phyloP scores from a whole-genome alignment of 371 early-diverging fungal genomes.

The Mucor irregularis region DNA sequence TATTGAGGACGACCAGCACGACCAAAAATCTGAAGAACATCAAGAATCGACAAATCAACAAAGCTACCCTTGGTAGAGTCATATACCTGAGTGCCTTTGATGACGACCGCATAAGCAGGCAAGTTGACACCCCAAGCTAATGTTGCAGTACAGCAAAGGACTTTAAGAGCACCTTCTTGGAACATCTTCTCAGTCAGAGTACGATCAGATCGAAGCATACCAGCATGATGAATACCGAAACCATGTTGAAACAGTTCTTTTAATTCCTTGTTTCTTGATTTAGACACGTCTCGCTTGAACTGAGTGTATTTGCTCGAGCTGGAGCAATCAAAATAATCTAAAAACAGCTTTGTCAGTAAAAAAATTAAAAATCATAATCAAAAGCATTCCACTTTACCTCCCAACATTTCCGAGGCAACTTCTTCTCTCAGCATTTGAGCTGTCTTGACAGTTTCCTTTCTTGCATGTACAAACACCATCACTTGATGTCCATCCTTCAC shows the following conservation, averaged over 20 bases:
- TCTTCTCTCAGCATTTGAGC: conserved; percentile 82
- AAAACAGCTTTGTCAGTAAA: too few relatives aligned
- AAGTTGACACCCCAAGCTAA: conserved; percentile 99
- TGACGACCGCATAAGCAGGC: conserved; percentile 98
- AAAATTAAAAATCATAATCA: background rate
- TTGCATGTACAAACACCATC: conserved; percentile 98
- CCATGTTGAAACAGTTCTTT: conserved; percentile 82
- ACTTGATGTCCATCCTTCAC: conserved; percentile 92
- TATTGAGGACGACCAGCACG: conserved; percentile 99
- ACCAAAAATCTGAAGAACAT: conserved; percentile 99
- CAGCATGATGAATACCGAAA: conserved; percentile 98
- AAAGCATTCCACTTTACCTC: conserved; percentile 28
- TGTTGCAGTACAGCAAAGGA: conserved; percentile 98
- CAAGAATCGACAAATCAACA: conserved; percentile 91
- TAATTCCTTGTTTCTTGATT: conserved; percentile 84
- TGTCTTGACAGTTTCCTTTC: conserved; percentile 95
- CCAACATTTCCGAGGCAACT: conserved; percentile 63
- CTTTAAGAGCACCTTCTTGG: conserved; percentile 84
- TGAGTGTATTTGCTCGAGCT: conserved; percentile 28
- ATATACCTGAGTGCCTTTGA: conserved; percentile 99
- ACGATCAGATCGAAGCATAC: conserved; percentile 93
- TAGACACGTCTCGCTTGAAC: conserved; percentile 45
- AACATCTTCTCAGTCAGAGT: conserved; percentile 90
- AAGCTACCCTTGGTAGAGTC: conserved; percentile 91
- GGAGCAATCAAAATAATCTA: conserved; percentile 47